These are phyloP conservation scores for Candida gorgasii DNA, from an alignment of 805 yeast species.

Conservation along the genomic window DNA sequence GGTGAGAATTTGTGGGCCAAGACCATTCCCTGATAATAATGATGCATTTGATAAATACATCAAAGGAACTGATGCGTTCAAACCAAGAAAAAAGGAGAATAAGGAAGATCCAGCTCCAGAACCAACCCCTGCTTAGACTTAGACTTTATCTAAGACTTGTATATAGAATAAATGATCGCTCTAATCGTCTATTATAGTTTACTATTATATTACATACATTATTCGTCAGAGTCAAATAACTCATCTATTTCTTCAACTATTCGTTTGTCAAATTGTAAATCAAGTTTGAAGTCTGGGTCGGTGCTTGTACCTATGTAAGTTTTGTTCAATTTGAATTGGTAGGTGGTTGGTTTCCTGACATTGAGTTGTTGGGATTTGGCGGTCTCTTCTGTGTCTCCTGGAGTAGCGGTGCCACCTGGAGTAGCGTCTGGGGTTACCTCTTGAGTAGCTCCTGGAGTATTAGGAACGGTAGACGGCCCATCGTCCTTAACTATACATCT, in stretches of 20 bases:
- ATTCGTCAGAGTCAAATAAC: conserved; percentile 1
- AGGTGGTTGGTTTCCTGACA: not conserved
- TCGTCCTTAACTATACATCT: conserved; percentile 6
- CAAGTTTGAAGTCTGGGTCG: not conserved
- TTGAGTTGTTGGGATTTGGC: not conserved
- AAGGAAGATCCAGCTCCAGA: conserved; percentile 4
- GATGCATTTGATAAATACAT: conserved; percentile 86
- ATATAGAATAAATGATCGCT: conserved; percentile 2
- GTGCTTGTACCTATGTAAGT: not conserved
- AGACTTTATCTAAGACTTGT: too few species aligned
- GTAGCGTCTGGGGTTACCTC: not conserved
- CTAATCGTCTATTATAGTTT: too few species aligned
- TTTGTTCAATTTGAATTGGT: conserved; percentile 1
- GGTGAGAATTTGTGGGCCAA: conserved; percentile 82
- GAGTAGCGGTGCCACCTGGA: not conserved
- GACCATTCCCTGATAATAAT: conserved; percentile 88
- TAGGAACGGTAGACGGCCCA: too few species aligned
- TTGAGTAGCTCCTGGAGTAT: not conserved
- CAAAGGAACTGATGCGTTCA: conserved; percentile 46
- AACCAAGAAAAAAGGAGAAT: conserved; percentile 25
- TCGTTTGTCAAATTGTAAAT: conserved; percentile 2
- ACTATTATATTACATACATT: too few species aligned
- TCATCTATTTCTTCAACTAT: conserved; percentile 4
- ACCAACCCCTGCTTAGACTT: conserved; percentile 10
- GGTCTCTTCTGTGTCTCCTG: not conserved